A percentile compares a stretch with the other conserved stretches of the same genome.
These are phyloP conservation scores for Ophiocordyceps camponoti-saundersi DNA, from an alignment of 2,329 filamentous ascomycete genomes.

Conservation along the genomic window DNA sequence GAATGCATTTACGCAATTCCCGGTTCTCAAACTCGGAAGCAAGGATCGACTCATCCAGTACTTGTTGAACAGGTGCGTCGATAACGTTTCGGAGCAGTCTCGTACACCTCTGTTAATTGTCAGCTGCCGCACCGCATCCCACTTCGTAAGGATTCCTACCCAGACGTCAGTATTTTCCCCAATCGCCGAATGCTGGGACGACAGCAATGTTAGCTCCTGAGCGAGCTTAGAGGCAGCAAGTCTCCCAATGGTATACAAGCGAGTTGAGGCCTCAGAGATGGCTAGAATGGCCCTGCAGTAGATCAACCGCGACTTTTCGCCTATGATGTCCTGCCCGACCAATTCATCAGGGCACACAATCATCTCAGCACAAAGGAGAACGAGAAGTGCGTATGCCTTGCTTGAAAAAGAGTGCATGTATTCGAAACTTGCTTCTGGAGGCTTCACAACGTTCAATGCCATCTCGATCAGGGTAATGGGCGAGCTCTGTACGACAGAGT, in stretches of 20 bases:
- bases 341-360: conserved; percentile 15
- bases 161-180: conserved; percentile 21
- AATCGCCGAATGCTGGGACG: conserved; percentile 13
- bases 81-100: conserved; percentile 12
- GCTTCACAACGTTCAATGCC: conserved; percentile 16
- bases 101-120: conserved; percentile 12
- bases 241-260: conserved; percentile 16
- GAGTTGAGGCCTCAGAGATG: conserved; percentile 18
- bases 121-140: conserved; percentile 3
- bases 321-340: conserved; percentile 9
- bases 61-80: conserved; percentile 4
- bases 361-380: conserved; percentile 24
- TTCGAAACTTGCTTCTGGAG: conserved; percentile 5
- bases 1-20: conserved; percentile 11
- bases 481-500: conserved; percentile 11
- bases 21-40: conserved; percentile 13
- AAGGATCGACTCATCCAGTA: conserved; percentile 8
- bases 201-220: conserved; percentile 20
- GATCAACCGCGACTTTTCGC: conserved; percentile 12
- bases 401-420: conserved; percentile 9
- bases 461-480: conserved; percentile 19
- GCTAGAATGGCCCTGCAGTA: conserved; percentile 21
- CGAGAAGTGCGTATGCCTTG: conserved; percentile 21
- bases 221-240: conserved; percentile 25
- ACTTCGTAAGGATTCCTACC: conserved; percentile 13